A percentile compares a stretch with the other conserved stretches of the same genome.
These are phyloP conservation scores for Melianthus villosus DNA, from an alignment of 441 rosid genomes.

Conservation along the genomic window DNA sequence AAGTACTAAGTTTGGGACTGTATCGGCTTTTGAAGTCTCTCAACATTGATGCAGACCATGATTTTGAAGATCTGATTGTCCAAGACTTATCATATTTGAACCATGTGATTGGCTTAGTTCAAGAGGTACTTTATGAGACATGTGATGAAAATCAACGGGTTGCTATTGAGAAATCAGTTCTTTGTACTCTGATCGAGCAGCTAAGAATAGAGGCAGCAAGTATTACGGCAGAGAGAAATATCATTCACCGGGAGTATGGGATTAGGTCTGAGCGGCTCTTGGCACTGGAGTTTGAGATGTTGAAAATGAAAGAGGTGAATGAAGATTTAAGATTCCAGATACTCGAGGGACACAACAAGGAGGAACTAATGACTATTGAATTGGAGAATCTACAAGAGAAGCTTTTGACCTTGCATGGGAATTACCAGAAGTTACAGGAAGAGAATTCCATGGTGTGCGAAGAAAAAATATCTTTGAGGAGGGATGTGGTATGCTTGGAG, in stretches of 20 bases:
- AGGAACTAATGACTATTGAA: constrained; percentile 29
- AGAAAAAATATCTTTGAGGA: constrained; percentile 32
- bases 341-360: constrained; percentile 29
- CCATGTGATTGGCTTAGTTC: constrained; percentile 24
- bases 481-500: constrained; percentile 30
- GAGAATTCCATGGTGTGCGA: constrained; percentile 27
- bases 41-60: constrained; percentile 26
- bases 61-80: constrained; percentile 14
- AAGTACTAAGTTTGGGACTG: constrained; percentile 35
- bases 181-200: constrained; percentile 31
- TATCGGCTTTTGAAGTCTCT: constrained; percentile 39
- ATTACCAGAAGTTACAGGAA: constrained; percentile 32
- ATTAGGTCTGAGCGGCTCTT: constrained; percentile 17
- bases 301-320: constrained; percentile 31
- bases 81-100: constrained; percentile 27
- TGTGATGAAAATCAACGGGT: constrained; percentile 37
- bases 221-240: constrained; percentile 21
- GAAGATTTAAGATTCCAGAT: constrained; percentile 33
- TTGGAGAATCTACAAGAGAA: constrained; percentile 20
- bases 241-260: constrained; percentile 25
- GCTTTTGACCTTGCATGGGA: constrained; percentile 29
- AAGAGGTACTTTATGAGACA: constrained; percentile 27
- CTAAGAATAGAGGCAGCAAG: constrained; percentile 25
- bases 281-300: too few relatives aligned
- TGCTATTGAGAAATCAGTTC: constrained; percentile 49